Percentiles rank a stretch among this genome's conserved stretches.
Evolutionary conservation across 306 rosid genomes (phyloP).

Genomic region (Astragalus membranaceus): DNA sequence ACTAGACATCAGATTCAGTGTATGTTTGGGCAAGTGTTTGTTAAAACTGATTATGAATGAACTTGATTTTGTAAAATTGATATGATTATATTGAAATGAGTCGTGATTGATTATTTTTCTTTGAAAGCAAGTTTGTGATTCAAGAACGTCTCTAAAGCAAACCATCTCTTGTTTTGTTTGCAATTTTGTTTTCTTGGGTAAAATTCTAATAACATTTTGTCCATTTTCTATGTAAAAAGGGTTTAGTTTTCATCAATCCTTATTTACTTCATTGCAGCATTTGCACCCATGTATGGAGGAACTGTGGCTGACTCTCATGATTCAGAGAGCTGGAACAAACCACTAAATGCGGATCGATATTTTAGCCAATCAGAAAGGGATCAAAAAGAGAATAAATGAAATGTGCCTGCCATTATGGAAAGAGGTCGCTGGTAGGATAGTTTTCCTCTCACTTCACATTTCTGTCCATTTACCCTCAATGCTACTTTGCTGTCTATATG

Average conservation of each 20-base stretch:
- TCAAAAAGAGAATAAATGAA: slow-evolving; percentile 13
- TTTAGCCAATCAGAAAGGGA: slow-evolving; percentile 43
- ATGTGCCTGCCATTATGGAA: not conserved
- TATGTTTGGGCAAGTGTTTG: too few species aligned
- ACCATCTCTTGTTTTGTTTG: not conserved
- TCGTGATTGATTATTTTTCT: too few species aligned
- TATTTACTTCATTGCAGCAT: slow-evolving; percentile 50
- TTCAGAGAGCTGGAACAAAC: slow-evolving; percentile 38
- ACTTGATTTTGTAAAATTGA: too few species aligned
- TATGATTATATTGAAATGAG: too few species aligned
- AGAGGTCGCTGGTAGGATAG: not conserved
- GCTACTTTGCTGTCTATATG: not conserved
- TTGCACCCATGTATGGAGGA: slow-evolving; percentile 75
- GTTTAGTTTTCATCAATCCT: slow-evolving; percentile 6
- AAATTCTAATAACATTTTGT: not conserved
- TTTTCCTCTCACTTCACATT: not conserved
- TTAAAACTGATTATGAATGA: too few species aligned
- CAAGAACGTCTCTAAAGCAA: not conserved
- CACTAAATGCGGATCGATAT: slow-evolving; percentile 54
- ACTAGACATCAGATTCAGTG: not conserved
- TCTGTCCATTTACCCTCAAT: not conserved
- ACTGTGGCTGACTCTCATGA: slow-evolving; percentile 23
- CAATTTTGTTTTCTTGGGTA: slow-evolving; percentile 6
- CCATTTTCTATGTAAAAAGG: not conserved
- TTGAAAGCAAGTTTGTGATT: not conserved